A percentile compares a stretch with the other conserved stretches of the same genome.
Conservation (phyloP, 495 filamentous ascomycete genomes). For the Hypoxylon fuscum region DNA sequence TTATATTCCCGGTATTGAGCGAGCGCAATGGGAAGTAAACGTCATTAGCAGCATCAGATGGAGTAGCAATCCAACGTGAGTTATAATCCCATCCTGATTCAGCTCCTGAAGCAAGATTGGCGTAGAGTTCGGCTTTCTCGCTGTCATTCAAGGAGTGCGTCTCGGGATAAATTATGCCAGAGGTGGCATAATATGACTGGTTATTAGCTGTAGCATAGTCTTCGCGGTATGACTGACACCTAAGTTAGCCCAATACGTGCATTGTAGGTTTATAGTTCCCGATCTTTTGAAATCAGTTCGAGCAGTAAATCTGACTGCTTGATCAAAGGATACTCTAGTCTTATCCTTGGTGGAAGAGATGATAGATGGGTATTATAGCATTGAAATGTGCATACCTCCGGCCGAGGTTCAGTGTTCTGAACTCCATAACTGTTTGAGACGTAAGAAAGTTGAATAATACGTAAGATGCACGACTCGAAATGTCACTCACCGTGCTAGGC, state of each 20-base stretch:
- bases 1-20: conserved; percentile 50
- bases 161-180: conserved; percentile 60
- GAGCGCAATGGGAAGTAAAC: conserved; percentile 62
- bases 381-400: conserved; percentile 41
- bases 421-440: conserved; percentile 51
- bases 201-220: conserved; percentile 60
- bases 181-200: conserved; percentile 52
- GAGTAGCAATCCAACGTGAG: conserved; percentile 51
- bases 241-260: conserved; percentile 9
- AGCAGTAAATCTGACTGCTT: neutral
- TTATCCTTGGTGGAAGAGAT: neutral
- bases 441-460: neutral
- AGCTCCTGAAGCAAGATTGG: conserved; percentile 59
- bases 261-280: neutral
- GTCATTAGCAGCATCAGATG: conserved; percentile 54
- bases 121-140: conserved; percentile 52
- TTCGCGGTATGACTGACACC: conserved; percentile 52
- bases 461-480: neutral
- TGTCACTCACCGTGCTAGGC: conserved; percentile 51
- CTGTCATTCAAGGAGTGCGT: conserved; percentile 48
- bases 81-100: conserved; percentile 61
- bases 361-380: neutral
- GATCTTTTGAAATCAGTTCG: neutral
- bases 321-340: neutral
- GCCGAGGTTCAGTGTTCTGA: conserved; percentile 58